Percentiles rank a stretch among this genome's conserved stretches.
phyloP scores from a whole-genome alignment of 768 basidiomycete species.

The Krasilnikovozyma curviuscula region DNA sequence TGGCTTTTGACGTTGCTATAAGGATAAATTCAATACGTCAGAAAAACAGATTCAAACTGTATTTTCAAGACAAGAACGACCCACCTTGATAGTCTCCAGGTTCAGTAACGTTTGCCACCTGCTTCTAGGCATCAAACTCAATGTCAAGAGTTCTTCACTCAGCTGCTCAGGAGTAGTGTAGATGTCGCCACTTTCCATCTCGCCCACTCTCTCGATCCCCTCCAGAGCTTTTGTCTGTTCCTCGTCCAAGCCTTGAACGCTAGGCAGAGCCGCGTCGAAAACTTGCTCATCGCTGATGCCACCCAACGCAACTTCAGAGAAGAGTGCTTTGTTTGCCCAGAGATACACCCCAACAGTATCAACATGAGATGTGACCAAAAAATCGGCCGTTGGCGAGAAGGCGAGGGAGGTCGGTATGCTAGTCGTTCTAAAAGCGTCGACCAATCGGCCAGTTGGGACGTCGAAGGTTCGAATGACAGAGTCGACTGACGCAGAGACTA shows the following conservation, averaged over 20 bases:
- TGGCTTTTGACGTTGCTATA: slow-evolving; percentile 82
- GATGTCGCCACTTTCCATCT: slow-evolving; percentile 40
- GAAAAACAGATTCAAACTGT: not conserved
- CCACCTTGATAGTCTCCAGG: slow-evolving; percentile 75
- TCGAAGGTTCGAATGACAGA: slow-evolving; percentile 88
- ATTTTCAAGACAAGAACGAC: slow-evolving; percentile 13
- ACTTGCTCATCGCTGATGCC: slow-evolving; percentile 54
- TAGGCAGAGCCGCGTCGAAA: slow-evolving; percentile 50
- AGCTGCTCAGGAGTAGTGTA: slow-evolving; percentile 77
- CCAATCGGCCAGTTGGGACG: slow-evolving; percentile 73
- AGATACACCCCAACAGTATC: slow-evolving; percentile 85
- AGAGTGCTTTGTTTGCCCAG: slow-evolving; percentile 97
- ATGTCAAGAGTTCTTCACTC: slow-evolving; percentile 73
- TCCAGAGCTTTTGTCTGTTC: slow-evolving; percentile 55
- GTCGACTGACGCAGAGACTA: slow-evolving; percentile 71
- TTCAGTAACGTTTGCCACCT: slow-evolving; percentile 96
- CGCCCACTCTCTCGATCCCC: slow-evolving; percentile 44
- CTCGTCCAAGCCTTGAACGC: slow-evolving; percentile 60
- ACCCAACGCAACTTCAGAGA: slow-evolving; percentile 61
- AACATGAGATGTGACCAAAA: slow-evolving; percentile 83
- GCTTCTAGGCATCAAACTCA: slow-evolving; percentile 76
- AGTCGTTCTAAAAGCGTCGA: slow-evolving; percentile 74
- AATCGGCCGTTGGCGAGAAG: slow-evolving; percentile 89
- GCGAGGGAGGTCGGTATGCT: slow-evolving; percentile 74
- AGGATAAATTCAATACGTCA: not conserved